Conservation (phyloP, 805 yeast species). For the Candida broadrunensis region DNA sequence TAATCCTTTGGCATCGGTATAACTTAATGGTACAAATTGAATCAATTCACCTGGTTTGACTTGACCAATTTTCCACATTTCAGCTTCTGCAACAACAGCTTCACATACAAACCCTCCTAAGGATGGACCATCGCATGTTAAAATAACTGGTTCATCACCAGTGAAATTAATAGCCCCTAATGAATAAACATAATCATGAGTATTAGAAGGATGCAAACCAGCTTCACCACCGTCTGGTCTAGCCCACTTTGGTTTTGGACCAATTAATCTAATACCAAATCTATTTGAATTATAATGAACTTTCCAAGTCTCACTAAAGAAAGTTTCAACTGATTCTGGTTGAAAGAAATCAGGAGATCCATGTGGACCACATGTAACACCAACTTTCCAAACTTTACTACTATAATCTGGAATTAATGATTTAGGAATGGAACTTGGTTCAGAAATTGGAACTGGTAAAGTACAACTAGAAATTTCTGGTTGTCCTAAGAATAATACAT, state of each 20-base stretch:
- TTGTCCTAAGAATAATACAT: slow-evolving; percentile 82
- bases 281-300: slow-evolving; percentile 96
- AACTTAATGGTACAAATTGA: slow-evolving; percentile 74
- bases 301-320: slow-evolving; percentile 82
- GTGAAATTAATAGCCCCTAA: slow-evolving; percentile 96
- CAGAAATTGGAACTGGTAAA: slow-evolving; percentile 68
- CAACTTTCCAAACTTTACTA: slow-evolving; percentile 71
- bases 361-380: slow-evolving; percentile 96
- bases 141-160: slow-evolving; percentile 96
- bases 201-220: slow-evolving; percentile 97
- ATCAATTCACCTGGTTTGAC: slow-evolving; percentile 91
- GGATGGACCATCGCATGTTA: slow-evolving; percentile 97
- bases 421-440: slow-evolving; percentile 57
- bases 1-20: slow-evolving; percentile 63
- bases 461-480: slow-evolving; percentile 66
- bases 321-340: slow-evolving; percentile 67
- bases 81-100: slow-evolving; percentile 93
- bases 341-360: slow-evolving; percentile 95
- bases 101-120: slow-evolving; percentile 97
- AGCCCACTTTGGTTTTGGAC: slow-evolving; percentile 98
- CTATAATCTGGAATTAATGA: slow-evolving; percentile 55
- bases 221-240: slow-evolving; percentile 96
- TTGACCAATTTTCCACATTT: slow-evolving; percentile 98
- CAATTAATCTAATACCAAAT: slow-evolving; percentile 90
- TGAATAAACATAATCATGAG: slow-evolving; percentile 96